Evolutionary conservation across 345 rosid genomes (phyloP), one percentile per base, ranked within the genome.

Genomic region (Passiflora organensis): DNA sequence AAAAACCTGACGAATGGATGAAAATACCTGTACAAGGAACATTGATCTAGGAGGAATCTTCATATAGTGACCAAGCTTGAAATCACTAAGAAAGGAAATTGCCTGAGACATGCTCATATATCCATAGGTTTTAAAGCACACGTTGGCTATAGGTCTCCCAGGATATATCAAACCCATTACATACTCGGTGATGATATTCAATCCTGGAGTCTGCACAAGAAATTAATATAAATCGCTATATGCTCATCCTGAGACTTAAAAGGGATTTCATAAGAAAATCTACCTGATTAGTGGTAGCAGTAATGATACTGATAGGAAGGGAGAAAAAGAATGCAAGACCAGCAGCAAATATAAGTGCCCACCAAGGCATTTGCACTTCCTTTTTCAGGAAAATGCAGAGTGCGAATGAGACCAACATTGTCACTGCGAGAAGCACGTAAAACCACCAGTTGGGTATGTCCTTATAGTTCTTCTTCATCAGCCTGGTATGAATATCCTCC

Each of bases 271-370:
- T 28, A 3, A 28, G 34, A 28, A 3, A 28, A 28, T 6, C 46
- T 78, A 78, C 77, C 71, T 78, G 77, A 68, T 78, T 78, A 11
- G 80, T 72, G 9, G 82, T 78, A 43, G 79, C 77, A 32, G 77
- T 72, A 52, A 78, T 75, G 44, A 78, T 66, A 60, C 79, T 63
- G 60, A 78, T 49, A 12, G 79, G 82, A 64, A 74, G 72, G 36
- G 82, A 71, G 70, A 78, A 75, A 15, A 75, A 12, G 44, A 72
- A 72, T 28, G 82, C 73, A 9, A 78, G 51, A 38, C 49, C 80
- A 41, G 74, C 68, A 4, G 75, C 82, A 50, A 78, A 72, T 37
- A 78, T 15, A 16, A 75, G 68, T 36, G 70, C 80, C 82, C 82
- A 75, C 75, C 77, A 78, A 53, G 80, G 82, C 68, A 78, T 63